Base-by-base conservation (phyloP, 2,329 filamentous ascomycete genomes). In the Penicillium aurantiogriseum region DNA sequence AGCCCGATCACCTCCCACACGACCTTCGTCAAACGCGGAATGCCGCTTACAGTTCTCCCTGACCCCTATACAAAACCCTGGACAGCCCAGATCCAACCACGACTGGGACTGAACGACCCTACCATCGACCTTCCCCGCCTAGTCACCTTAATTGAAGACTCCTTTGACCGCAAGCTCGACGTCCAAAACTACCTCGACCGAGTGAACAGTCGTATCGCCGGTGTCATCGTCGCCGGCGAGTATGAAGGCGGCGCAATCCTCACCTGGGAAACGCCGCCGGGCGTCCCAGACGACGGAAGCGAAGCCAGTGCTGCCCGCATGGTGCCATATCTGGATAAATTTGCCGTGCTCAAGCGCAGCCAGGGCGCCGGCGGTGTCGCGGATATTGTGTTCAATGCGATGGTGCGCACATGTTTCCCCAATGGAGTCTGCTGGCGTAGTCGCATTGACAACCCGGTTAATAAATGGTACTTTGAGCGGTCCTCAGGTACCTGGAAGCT, bases 381-480 rank as follows among this genome's bases (percentile, higher is more conserved):
- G 1, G 94, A 99, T 70, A 89, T 97, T 39, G 89, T 99, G 8
- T 99, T 97, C 77, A 96, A 95, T 61, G 88, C 92, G 35, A 96
- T 99, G 90, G 91, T 96, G 5, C 84, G 90, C 29, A 86, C 88
- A 21, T 96, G 92, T 67, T 95, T 97, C 65, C 92, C 92, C 0
- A 76, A 85, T 2, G 94, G 94, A 1, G 90, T 97, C 2, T 95
- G 92, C 69, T 99, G 94, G 94, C 83, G 92, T 56, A 95, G 90
- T 71, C 82, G 94, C 51, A 89, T 88, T 69, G 86, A 92, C 71
- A 97, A 99, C 70, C 93, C 92, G 0, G 94, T 99, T 5, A 99
- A 99, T 71, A 97, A 97, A 72, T 99, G 94, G 94, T 99, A 99
- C 74, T 97, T 97, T 76, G 94, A 99, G 76, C 83, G 94, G 47